A percentile compares a stretch with the other conserved stretches of the same genome.
Conservation (phyloP, 257 asterid genomes). For the Agastache rugosa region DNA sequence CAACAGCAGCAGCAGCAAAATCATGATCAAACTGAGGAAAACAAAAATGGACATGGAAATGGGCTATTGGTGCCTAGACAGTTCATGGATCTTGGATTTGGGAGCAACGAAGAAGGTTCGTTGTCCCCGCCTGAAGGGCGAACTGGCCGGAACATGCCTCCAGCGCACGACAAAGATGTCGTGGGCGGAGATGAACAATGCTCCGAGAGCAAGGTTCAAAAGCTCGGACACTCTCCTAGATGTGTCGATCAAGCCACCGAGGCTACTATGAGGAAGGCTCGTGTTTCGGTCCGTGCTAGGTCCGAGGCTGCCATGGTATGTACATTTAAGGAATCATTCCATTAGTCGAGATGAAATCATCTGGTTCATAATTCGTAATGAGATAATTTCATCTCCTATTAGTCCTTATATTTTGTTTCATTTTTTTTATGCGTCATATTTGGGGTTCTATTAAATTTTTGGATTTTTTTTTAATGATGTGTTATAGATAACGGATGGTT, state of each 20-base stretch:
- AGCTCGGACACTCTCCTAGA: conserved; percentile 45
- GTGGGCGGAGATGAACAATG: conserved; percentile 49
- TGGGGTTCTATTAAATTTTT: neutral
- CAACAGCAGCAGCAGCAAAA: conserved; percentile 60
- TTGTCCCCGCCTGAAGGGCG: conserved; percentile 67
- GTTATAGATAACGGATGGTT: conserved; percentile 83
- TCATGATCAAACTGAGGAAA: conserved; percentile 44
- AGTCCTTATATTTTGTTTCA: neutral
- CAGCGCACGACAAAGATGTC: conserved; percentile 40
- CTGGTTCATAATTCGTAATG: neutral
- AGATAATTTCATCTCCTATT: neutral
- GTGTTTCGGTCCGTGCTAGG: conserved; percentile 94
- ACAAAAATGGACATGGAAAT: conserved; percentile 38
- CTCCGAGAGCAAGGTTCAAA: conserved; percentile 57
- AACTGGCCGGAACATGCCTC: conserved; percentile 45
- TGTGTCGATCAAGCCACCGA: conserved; percentile 78
- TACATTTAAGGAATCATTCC: neutral
- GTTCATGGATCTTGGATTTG: conserved; percentile 84
- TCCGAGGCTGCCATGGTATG: conserved; percentile 91
- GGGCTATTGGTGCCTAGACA: conserved; percentile 68
- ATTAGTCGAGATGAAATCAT: too few species aligned
- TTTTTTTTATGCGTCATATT: neutral
- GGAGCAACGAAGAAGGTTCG: conserved; percentile 55
- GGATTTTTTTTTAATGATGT: conserved; percentile 17
- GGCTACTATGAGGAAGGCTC: conserved; percentile 96